Conservation (phyloP, 345 rosid genomes). For the Erysimum cheiranthoides region DNA sequence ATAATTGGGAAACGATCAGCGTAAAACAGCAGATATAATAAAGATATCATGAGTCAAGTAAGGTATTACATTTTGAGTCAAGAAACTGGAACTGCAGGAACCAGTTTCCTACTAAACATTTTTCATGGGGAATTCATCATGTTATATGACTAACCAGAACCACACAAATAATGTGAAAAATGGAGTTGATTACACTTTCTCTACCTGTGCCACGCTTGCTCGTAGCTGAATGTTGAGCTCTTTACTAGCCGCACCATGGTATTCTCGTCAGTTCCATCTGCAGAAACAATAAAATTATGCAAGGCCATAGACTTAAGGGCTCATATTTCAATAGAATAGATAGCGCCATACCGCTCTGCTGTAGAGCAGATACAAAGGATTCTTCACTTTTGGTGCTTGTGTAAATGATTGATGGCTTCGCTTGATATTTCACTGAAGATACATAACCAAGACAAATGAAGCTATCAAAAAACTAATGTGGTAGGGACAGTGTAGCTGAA, state of each 20-base stretch:
- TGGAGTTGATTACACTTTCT: constrained; percentile 17
- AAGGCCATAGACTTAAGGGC: constrained; percentile 30
- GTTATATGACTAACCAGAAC: constrained; percentile 10
- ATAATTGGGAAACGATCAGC: constrained; percentile 26
- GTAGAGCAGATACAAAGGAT: constrained; percentile 77
- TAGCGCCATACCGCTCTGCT: constrained; percentile 66
- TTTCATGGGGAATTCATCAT: no score
- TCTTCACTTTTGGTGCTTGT: constrained; percentile 97
- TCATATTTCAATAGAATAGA: constrained; percentile 23
- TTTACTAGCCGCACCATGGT: constrained; percentile 76
- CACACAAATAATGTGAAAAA: constrained; percentile 1
- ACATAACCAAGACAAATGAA: constrained; percentile 27
- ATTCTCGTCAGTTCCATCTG: constrained; percentile 72
- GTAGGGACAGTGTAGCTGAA: constrained; percentile 20
- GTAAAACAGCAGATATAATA: constrained; percentile 26
- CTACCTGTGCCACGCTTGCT: constrained; percentile 99
- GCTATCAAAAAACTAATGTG: constrained; percentile 2
- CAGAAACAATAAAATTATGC: constrained; percentile 45
- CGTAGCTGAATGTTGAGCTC: constrained; percentile 95
- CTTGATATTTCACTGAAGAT: constrained; percentile 84
- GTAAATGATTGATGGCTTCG: constrained; percentile 73
- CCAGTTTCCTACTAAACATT: constrained; percentile 1
- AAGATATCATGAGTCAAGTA: no score
- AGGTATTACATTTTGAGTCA: background rate
- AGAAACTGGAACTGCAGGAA: constrained; percentile 17